Conservation (phyloP, 139 green algal genomes). For the Chlorella sp. region DNA sequence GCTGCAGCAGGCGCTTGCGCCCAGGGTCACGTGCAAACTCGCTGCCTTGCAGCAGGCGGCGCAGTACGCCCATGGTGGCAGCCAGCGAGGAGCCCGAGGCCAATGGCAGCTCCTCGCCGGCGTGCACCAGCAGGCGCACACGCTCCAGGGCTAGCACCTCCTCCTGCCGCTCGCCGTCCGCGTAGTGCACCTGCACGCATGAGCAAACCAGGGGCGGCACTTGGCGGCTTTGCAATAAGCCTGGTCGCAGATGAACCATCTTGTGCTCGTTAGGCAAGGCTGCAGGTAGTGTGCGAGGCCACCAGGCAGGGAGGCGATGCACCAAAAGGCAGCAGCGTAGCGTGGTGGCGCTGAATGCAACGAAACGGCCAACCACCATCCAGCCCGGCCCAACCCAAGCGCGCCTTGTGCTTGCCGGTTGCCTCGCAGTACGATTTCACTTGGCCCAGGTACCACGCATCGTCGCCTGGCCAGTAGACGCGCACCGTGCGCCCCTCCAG, state of each 20-base stretch:
- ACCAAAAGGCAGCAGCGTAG: not conserved
- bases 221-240: not conserved
- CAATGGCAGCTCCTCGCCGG: slow-evolving; percentile 50
- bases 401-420: slow-evolving; percentile 56
- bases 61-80: slow-evolving; percentile 1
- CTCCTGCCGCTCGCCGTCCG: slow-evolving; percentile 60
- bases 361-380: not conserved
- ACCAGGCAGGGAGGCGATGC: not conserved
- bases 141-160: slow-evolving; percentile 62
- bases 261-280: not conserved
- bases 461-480: slow-evolving; percentile 70
- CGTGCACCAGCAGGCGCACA: slow-evolving; percentile 57
- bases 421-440: slow-evolving; percentile 41
- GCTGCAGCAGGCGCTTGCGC: too few species aligned
- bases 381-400: not conserved
- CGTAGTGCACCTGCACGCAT: slow-evolving; percentile 61
- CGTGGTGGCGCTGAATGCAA: not conserved
- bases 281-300: not conserved
- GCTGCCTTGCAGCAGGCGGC: not conserved
- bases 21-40: too few species aligned
- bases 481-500: slow-evolving; percentile 64
- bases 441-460: slow-evolving; percentile 72
- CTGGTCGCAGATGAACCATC: not conserved
- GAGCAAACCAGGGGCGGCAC: not conserved
- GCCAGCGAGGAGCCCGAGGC: slow-evolving; percentile 13